Percentiles rank a stretch among this genome's conserved stretches.
These are phyloP conservation scores for Cokeromyces recurvatus DNA, from an alignment of 371 early-diverging fungal species.

Conservation along the genomic window DNA sequence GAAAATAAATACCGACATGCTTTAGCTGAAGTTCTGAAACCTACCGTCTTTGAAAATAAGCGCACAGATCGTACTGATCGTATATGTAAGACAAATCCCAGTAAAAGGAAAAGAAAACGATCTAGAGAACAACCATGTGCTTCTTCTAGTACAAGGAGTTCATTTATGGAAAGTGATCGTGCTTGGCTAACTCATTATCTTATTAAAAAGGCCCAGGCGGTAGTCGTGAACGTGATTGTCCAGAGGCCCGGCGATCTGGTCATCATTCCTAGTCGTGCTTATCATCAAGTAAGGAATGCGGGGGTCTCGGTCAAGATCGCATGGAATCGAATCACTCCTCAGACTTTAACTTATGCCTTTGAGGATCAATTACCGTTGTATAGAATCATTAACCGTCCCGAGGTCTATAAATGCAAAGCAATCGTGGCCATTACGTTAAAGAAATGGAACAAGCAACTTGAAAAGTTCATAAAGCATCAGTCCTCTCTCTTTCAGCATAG, in stretches of 20 bases:
- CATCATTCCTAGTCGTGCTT: conserved; percentile 34
- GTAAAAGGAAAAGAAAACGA: too few species aligned
- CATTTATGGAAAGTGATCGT: conserved; percentile 35
- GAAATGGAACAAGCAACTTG: conserved; percentile 9
- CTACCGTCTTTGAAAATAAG: neutral
- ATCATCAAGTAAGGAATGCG: conserved; percentile 35
- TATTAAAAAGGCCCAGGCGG: neutral
- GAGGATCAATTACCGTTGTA: conserved; percentile 31
- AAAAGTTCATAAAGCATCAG: too few species aligned
- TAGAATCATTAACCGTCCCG: conserved; percentile 25
- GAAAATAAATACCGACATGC: conserved; percentile 11
- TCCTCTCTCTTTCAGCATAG: too few species aligned
- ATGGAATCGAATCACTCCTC: conserved; percentile 34
- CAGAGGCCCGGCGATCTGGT: conserved; percentile 36
- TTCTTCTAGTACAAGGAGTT: conserved; percentile 7
- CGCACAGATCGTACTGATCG: neutral
- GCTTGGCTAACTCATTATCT: conserved; percentile 17
- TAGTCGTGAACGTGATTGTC: conserved; percentile 16
- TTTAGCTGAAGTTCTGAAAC: conserved; percentile 4
- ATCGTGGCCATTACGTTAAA: conserved; percentile 19
- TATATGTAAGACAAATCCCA: too few species aligned
- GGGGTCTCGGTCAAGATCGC: conserved; percentile 32
- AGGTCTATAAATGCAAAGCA: conserved; percentile 32
- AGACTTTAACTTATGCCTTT: conserved; percentile 18
- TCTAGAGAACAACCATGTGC: too few species aligned